Percentiles rank a stretch among this genome's conserved stretches.
Evolutionary conservation across 2,329 filamentous ascomycete genomes (phyloP).

Genomic region (Microdochium bolleyi): DNA sequence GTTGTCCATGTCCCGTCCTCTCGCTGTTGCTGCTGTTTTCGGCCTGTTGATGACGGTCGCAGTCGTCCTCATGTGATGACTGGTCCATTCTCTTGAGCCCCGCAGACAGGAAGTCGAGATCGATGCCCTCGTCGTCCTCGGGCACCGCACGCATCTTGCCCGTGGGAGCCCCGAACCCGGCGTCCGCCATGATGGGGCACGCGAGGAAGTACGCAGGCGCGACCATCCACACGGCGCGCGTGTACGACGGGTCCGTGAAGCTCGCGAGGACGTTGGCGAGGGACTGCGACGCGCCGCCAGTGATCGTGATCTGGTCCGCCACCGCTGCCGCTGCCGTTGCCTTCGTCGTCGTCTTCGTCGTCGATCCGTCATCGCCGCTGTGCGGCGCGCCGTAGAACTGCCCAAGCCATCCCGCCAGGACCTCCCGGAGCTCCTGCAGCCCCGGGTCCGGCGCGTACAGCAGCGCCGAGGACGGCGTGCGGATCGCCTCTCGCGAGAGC

Average conservation of each 20-base stretch:
- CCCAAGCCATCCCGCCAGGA: conserved; percentile 64
- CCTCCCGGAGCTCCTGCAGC: conserved; percentile 58
- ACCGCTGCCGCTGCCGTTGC: conserved; percentile 17
- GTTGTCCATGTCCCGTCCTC: background rate
- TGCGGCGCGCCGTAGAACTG: conserved; percentile 39
- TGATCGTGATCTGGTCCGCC: conserved; percentile 64
- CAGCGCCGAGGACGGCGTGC: conserved; percentile 48
- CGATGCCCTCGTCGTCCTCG: conserved; percentile 71
- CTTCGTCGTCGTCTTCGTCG: conserved; percentile 19
- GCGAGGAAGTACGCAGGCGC: conserved; percentile 80
- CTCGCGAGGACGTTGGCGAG: conserved; percentile 69
- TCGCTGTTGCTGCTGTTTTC: background rate
- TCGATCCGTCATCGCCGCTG: conserved; percentile 14
- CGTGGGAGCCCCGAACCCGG: conserved; percentile 65
- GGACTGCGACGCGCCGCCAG: conserved; percentile 79
- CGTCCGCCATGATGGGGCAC: conserved; percentile 77
- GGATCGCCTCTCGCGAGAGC: conserved; percentile 51
- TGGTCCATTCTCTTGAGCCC: conserved; percentile 31
- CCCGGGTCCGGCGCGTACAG: conserved; percentile 76
- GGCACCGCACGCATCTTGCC: conserved; percentile 60
- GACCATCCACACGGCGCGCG: conserved; percentile 70
- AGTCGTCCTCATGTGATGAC: too few species aligned
- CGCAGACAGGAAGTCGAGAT: conserved; percentile 51
- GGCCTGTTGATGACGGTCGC: too few species aligned
- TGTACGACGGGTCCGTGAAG: conserved; percentile 72